Evolutionary conservation across 139 green algal genomes (phyloP).

Genomic region (Haematococcus lacustris): DNA sequence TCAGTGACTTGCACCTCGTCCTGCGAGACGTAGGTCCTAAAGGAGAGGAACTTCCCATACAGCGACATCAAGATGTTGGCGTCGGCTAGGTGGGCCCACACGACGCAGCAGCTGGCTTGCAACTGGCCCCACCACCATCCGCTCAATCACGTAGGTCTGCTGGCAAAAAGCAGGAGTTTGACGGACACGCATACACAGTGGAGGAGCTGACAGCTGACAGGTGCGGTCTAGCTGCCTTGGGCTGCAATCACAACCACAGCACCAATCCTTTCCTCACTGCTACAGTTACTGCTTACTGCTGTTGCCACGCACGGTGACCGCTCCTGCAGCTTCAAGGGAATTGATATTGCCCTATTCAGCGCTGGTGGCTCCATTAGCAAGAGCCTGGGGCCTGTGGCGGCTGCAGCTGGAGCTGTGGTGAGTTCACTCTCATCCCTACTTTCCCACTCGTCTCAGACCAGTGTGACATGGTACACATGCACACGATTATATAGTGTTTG

Average conservation of each 20-base stretch:
- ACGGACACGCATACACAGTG: slow-evolving; percentile 77
- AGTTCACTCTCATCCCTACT: too few relatives aligned
- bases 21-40: too few relatives aligned
- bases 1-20: too few relatives aligned
- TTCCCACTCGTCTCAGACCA: too few relatives aligned
- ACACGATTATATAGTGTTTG: too few relatives aligned
- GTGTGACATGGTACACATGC: too few relatives aligned
- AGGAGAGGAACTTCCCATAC: slow-evolving; percentile 94
- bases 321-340: slow-evolving; percentile 70
- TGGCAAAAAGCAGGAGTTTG: slow-evolving; percentile 79
- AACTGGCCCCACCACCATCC: too few relatives aligned
- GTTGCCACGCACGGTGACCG: too few relatives aligned
- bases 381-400: slow-evolving; percentile 81
- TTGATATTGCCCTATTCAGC: slow-evolving; percentile 96
- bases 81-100: slow-evolving; percentile 62
- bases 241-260: too few relatives aligned
- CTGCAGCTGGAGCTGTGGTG: slow-evolving; percentile 75
- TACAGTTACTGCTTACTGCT: too few relatives aligned
- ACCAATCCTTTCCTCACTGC: too few relatives aligned
- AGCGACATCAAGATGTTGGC: slow-evolving; percentile 88
- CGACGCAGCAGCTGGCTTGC: too few relatives aligned
- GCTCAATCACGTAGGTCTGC: slow-evolving; percentile 85
- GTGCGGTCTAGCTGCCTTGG: slow-evolving; percentile 34
- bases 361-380: slow-evolving; percentile 94
- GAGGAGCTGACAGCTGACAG: slow-evolving; percentile 87